Conservation (phyloP, 1,139 yeast genomes). For the Geotrichum histeridarum region DNA sequence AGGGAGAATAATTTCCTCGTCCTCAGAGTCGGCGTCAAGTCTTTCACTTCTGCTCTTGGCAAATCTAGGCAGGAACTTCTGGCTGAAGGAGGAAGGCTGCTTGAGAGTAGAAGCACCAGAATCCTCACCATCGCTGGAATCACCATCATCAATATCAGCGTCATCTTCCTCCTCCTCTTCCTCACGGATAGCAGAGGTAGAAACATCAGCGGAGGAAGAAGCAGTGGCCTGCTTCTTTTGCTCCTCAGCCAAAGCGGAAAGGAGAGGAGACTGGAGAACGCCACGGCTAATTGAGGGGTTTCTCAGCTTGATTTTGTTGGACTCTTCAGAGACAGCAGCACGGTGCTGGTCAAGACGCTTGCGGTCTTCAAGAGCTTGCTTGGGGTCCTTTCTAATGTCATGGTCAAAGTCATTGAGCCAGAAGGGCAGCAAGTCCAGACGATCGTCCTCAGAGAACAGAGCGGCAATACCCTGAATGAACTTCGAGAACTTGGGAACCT, state of each 20-base stretch:
- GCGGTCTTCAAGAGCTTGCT: constrained; percentile 62
- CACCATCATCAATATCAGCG: constrained; percentile 28
- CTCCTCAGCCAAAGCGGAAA: constrained; percentile 18
- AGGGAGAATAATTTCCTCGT: constrained; percentile 79
- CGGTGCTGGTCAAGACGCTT: constrained; percentile 22
- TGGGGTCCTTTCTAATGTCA: constrained; percentile 72
- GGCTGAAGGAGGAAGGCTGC: constrained; percentile 9
- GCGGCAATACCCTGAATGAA: constrained; percentile 88
- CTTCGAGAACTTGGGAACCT: constrained; percentile 85
- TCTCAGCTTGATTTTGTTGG: constrained; percentile 21
- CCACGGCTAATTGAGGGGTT: constrained; percentile 10
- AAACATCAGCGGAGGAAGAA: constrained; percentile 10
- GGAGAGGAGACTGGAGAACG: constrained; percentile 13
- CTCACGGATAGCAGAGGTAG: constrained; percentile 16
- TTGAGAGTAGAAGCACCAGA: constrained; percentile 13
- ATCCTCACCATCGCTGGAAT: constrained; percentile 27
- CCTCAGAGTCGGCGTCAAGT: constrained; percentile 78
- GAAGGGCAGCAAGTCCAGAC: constrained; percentile 82
- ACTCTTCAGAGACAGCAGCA: constrained; percentile 23
- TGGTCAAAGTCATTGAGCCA: constrained; percentile 90
- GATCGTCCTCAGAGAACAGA: constrained; percentile 82
- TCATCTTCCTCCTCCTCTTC: constrained; percentile 30
- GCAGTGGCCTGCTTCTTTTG: constrained; percentile 16
- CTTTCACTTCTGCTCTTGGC: constrained; percentile 27
- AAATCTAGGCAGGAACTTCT: constrained; percentile 28